Base-by-base conservation (phyloP, 805 yeast species). In the Metschnikowia baotianmanensis region DNA sequence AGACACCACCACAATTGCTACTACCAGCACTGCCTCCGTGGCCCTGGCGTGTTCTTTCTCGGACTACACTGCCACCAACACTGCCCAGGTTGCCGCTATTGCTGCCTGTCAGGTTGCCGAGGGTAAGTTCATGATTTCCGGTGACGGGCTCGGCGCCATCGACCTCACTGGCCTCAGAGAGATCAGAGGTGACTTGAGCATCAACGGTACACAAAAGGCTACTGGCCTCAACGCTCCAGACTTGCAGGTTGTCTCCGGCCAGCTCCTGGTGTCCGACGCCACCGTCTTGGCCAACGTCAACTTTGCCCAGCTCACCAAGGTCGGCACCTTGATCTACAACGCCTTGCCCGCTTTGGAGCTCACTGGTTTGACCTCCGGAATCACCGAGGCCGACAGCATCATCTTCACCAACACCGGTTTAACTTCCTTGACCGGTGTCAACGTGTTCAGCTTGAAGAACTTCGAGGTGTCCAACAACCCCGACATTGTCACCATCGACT, bases 401-500 rank as follows among this genome's bases (percentile, higher is more conserved):
- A 62, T 71, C 62, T 76, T 86, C 57, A 77, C 91, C 38, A 90
- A 86, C 70, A 85, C 93, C 51, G 72, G 80, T 53, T 74, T 86
- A 61, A 74, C 74, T 58, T 68, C 82, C 36, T 76, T 86, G 58
- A 77, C 75, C 42, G 93, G 93, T 66, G 73, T 84, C 58, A 63
- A 67, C 51, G 77, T 76, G 37, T 66, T 55, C 57, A 42, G 65
- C 60, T 60, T 72, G 61, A 58, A 67, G 60, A 62, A 61, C 37
- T 82, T 83, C 71, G 74, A 91, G 74, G 78, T 93, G 59, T 90
- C 89, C 89, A 93, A 93, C 84, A 93, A 93, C 81, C 71, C 65
- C 53, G 77, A 82, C 63, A 78, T 93, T 65, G 78, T 74, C 54
- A 65, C 86, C 45, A 77, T 85, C 55, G 77, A 83, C 62, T 81